Evolutionary conservation across 768 basidiomycete species (phyloP).

Genomic region (Leccinum boreale): DNA sequence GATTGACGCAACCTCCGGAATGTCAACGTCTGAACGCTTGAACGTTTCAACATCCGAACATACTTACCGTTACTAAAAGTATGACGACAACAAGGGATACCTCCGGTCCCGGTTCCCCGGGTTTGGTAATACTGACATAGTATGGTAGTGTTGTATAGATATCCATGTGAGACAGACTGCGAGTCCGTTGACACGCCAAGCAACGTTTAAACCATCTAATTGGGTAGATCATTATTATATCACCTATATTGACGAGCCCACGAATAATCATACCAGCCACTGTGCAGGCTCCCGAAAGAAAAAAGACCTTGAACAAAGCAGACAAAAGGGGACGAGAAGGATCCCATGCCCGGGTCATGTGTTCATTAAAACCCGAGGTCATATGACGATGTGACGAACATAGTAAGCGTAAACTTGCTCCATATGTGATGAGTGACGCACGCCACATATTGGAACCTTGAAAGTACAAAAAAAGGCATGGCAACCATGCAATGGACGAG

Average conservation of each 20-base stretch:
- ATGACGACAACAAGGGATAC: not conserved
- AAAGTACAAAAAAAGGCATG: not conserved
- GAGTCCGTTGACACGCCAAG: not conserved
- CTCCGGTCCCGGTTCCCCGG: not conserved
- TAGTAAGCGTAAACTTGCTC: not conserved
- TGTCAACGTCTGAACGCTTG: not conserved
- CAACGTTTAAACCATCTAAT: not conserved
- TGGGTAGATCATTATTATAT: not conserved
- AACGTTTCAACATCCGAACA: not conserved
- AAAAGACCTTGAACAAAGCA: not conserved
- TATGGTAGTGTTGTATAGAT: not conserved
- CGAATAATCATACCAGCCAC: not conserved
- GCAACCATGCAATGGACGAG: not conserved
- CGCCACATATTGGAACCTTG: not conserved
- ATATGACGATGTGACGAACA: not conserved
- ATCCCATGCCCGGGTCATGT: not conserved
- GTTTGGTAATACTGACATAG: not conserved
- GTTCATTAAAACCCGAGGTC: not conserved
- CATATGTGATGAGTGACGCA: not conserved
- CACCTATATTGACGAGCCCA: not conserved
- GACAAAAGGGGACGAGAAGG: not conserved
- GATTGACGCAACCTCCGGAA: not conserved
- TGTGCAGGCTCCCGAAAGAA: not conserved
- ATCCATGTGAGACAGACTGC: not conserved
- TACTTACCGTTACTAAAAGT: not conserved